Evolutionary conservation across 140 eudicot species (phyloP), one percentile per base, ranked within the genome.

Genomic region (Erigeron philadelphicus): DNA sequence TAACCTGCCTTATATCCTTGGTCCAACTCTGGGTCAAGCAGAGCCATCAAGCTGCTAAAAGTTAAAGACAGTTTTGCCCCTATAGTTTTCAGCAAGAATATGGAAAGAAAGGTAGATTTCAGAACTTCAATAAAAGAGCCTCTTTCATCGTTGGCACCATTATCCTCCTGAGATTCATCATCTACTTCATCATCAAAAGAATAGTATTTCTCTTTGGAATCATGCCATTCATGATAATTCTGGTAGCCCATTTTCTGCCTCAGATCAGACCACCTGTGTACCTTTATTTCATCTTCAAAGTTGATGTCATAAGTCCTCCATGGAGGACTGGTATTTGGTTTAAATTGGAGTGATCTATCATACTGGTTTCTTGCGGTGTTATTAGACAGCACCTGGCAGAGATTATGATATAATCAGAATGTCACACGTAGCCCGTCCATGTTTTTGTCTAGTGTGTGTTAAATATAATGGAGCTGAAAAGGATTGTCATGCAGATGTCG

Each of bases 1-100:
- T 86, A 84, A n/a, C 91, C 97, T 11, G 70, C 78, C 76, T 88
- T 91, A 43, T 91, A 91, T n/a, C 97, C 97, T 21, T 72, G 21
- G 38, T 91, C 97, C 79, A 88, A 60, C 57, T 88, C 78, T 7
- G 65, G 78, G 74, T 91, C 97, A 72, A 86, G 78, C 70, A 82
- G 50, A 59, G 97, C 97, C 87, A 68, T 84, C 7, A 91, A 72
- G 70, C 91, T 79, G 77, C 95, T 91, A 63, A 82, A 88, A 11
- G 94, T 81, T 50, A 91, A 86, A 16, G 96, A 88, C 68, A 88
- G 77, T 47, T 79, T 79, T 56, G 81, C 71, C 68, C 97, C 97
- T 50, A 88, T 72, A 0, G 95, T 88, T 65, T 80, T 88, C 85
- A 86, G 88, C 55, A 91, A 78, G 60, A 91, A 86, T 41, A 91